phyloP scores from a whole-genome alignment of 805 yeast species.

The Saccharomyces eubayanus region DNA sequence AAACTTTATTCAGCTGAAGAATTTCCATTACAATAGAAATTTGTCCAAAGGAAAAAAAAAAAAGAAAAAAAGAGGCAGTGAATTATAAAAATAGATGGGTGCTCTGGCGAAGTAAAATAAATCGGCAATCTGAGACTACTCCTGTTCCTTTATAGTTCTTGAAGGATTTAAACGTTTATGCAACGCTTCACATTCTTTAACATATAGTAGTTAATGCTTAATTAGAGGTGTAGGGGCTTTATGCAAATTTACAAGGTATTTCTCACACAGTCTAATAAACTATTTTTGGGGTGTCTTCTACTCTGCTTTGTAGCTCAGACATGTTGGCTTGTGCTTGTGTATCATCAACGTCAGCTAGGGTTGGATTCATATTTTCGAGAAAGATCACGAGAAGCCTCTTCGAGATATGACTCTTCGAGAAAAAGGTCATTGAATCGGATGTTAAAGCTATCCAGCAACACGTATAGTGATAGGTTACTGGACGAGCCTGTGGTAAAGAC shows the following conservation, averaged over 20 bases:
- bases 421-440: slow-evolving; percentile 6
- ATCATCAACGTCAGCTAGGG: neutral
- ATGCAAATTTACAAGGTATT: neutral
- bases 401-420: slow-evolving; percentile 12
- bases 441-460: slow-evolving; percentile 23
- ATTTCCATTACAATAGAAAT: neutral
- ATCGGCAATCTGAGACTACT: neutral
- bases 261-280: neutral
- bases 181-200: neutral
- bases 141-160: neutral
- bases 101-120: neutral
- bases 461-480: slow-evolving; percentile 16
- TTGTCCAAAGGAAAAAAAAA: neutral
- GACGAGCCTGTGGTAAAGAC: neutral
- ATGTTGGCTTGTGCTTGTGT: neutral
- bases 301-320: neutral
- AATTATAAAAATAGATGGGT: neutral
- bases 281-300: neutral
- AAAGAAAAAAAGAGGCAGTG: neutral
- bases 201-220: neutral
- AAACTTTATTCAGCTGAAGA: neutral
- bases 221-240: neutral
- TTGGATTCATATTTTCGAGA: neutral
- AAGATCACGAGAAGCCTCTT: slow-evolving; percentile 10
- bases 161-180: neutral